Evolutionary conservation across 176 grass and related monocot genomes (phyloP).

Genomic region (Ensete ventricosum): DNA sequence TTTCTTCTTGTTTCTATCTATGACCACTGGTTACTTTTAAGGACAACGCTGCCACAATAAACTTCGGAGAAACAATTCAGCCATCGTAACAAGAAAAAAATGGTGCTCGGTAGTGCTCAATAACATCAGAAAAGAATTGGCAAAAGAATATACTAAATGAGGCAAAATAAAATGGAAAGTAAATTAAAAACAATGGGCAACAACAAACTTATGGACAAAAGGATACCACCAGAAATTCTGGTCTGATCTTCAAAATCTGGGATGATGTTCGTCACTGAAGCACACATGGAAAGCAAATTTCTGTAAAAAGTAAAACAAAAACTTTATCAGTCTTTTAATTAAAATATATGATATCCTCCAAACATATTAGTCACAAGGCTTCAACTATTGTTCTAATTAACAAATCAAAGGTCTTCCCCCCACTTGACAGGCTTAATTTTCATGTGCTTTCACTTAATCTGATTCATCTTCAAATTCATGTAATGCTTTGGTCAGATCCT

Average conservation of each 20-base stretch:
- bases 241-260: conserved; percentile 53
- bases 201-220: conserved; percentile 11
- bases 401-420: not conserved
- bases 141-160: not conserved
- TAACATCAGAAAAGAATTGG: conserved; percentile 6
- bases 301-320: conserved; percentile 29
- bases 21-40: conserved; percentile 39
- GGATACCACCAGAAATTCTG: conserved; percentile 87
- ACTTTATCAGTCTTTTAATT: not conserved
- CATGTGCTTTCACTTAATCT: not conserved
- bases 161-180: not conserved
- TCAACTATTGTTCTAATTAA: not conserved
- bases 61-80: not conserved
- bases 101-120: not conserved
- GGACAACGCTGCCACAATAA: conserved; percentile 4
- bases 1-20: conserved; percentile 50
- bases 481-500: not conserved
- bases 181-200: conserved; percentile 6
- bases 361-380: not conserved
- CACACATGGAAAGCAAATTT: conserved; percentile 60
- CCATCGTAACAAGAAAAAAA: conserved; percentile 1
- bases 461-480: not conserved
- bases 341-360: not conserved
- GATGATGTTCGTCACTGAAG: conserved; percentile 61
- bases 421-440: not conserved